Evolutionary conservation across 352 stramenopile species (phyloP).

Genomic region (Sclerospora graminicola): DNA sequence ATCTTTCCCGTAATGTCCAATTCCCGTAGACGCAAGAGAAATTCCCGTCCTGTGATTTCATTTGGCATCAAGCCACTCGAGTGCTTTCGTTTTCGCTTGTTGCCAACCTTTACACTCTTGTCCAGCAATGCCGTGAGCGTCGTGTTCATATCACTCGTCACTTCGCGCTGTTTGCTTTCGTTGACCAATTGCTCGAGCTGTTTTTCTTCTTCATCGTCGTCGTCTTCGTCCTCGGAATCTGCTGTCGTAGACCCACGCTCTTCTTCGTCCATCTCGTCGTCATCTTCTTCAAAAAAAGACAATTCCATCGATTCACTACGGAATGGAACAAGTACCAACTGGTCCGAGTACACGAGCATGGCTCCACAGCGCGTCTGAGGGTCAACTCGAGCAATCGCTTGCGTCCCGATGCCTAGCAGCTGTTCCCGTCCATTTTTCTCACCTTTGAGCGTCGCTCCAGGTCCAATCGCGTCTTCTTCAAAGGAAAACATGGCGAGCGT

Average conservation of each 20-base stretch:
- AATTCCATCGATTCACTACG: conserved; percentile 65
- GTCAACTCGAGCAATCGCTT: conserved; percentile 43
- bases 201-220: conserved; percentile 74
- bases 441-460: conserved; percentile 68
- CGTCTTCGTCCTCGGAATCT: conserved; percentile 54
- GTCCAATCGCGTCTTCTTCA: conserved; percentile 66
- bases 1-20: conserved; percentile 71
- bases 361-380: conserved; percentile 68
- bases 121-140: conserved; percentile 54
- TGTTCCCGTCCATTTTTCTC: conserved; percentile 71
- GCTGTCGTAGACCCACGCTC: conserved; percentile 18
- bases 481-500: conserved; percentile 81
- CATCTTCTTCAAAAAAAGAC: conserved; percentile 71
- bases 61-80: conserved; percentile 57
- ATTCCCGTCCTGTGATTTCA: conserved; percentile 63
- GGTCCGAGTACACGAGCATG: conserved; percentile 77
- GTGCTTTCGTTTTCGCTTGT: conserved; percentile 65
- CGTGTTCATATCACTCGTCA: conserved; percentile 55
- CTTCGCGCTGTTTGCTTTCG: conserved; percentile 51
- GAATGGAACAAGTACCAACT: conserved; percentile 77
- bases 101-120: conserved; percentile 73
- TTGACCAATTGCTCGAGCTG: conserved; percentile 65
- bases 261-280: conserved; percentile 64
- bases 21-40: conserved; percentile 60
- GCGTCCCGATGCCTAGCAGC: conserved; percentile 51